phyloP scores from a whole-genome alignment of 805 yeast species.

The Cyberlindnera lachancei region DNA sequence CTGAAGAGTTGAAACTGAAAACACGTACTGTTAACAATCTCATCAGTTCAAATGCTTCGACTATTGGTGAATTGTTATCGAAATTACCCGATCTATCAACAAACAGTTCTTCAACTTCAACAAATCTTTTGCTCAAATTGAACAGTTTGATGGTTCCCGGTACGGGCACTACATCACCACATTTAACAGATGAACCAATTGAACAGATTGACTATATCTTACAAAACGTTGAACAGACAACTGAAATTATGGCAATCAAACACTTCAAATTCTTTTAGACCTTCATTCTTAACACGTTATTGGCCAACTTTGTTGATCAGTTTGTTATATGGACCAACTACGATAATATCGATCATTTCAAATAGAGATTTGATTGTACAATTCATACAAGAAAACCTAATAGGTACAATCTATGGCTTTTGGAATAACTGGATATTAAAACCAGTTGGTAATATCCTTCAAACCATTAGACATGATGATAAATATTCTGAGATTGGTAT shows the following conservation, averaged over 20 bases:
- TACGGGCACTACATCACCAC: background rate
- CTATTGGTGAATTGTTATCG: conserved; percentile 29
- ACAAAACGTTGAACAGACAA: background rate
- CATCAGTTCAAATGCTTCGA: conserved; percentile 25
- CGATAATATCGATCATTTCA: conserved; percentile 35
- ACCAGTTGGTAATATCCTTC: conserved; percentile 65
- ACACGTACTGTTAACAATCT: conserved; percentile 16
- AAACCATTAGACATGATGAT: conserved; percentile 81
- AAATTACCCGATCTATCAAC: conserved; percentile 23
- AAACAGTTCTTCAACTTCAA: too few species aligned
- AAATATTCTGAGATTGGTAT: conserved; percentile 64
- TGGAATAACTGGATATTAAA: conserved; percentile 76
- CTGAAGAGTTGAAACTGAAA: conserved; percentile 22
- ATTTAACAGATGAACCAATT: background rate
- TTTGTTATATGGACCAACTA: conserved; percentile 46
- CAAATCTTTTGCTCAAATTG: background rate
- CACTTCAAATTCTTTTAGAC: conserved; percentile 20
- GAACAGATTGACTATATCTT: background rate
- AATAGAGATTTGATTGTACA: conserved; percentile 44
- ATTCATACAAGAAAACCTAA: conserved; percentile 52
- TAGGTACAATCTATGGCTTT: conserved; percentile 62
- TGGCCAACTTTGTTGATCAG: conserved; percentile 55
- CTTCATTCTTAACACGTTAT: conserved; percentile 40
- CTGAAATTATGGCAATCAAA: background rate
- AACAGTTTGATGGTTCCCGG: background rate